These are phyloP conservation scores for Scytalidium sp. DNA, from an alignment of 2,329 filamentous ascomycete genomes.

Conservation along the genomic window DNA sequence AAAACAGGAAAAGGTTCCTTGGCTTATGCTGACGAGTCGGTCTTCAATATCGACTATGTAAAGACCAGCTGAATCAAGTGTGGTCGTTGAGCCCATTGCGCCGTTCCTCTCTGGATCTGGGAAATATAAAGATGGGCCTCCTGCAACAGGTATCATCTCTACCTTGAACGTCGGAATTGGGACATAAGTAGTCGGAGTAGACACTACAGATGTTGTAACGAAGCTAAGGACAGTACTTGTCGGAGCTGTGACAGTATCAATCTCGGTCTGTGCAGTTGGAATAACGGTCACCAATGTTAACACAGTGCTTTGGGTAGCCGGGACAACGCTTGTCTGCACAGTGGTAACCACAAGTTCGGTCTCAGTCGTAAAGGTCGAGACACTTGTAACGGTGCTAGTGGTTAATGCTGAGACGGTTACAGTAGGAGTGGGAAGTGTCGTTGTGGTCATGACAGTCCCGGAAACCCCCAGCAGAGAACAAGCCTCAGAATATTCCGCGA, in stretches of 20 bases:
- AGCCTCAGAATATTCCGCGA: background rate
- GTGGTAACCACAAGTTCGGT: background rate
- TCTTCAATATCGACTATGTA: background rate
- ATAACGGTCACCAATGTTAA: background rate
- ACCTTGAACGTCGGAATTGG: background rate
- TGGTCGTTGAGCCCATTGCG: background rate
- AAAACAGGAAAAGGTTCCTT: too few relatives aligned
- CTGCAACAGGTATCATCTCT: background rate
- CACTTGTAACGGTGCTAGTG: background rate
- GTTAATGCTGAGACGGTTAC: background rate
- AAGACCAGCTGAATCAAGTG: background rate
- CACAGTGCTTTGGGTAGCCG: background rate
- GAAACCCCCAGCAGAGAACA: background rate
- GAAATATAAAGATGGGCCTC: background rate
- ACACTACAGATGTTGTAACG: background rate
- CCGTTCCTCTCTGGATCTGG: background rate
- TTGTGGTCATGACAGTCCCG: background rate
- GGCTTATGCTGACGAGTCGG: background rate
- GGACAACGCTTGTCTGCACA: background rate
- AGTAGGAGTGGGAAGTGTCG: background rate
- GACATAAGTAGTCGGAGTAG: too few relatives aligned
- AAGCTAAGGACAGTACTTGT: background rate
- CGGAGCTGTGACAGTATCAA: background rate
- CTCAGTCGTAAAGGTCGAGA: background rate
- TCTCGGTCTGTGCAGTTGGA: background rate